These are phyloP conservation scores for Diaporthe sp. DNA, from an alignment of 2,329 filamentous ascomycete species.

Conservation along the genomic window DNA sequence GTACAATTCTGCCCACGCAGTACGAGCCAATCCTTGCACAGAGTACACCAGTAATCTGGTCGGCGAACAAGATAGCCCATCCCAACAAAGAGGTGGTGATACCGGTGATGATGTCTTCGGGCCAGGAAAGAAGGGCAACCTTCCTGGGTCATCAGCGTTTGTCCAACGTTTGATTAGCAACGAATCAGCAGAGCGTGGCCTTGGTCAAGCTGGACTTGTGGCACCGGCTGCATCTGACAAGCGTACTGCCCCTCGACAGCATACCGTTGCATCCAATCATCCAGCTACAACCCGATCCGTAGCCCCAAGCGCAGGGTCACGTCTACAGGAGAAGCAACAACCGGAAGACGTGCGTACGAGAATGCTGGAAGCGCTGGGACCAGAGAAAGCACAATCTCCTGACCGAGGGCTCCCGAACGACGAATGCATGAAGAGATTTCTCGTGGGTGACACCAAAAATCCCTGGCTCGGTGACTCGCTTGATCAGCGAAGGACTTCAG, in stretches of 20 bases:
- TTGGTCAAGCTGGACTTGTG: neutral
- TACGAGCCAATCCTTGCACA: no score
- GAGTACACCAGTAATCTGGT: neutral
- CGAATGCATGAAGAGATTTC: neutral
- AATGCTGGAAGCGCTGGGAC: constrained; percentile 17
- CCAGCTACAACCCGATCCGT: neutral
- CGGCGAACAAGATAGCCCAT: neutral
- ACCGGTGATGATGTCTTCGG: constrained; percentile 33
- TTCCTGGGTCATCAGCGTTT: neutral
- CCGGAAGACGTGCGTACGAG: neutral
- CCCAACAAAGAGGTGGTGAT: neutral
- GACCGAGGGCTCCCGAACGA: neutral
- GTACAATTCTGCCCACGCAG: neutral
- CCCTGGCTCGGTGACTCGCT: neutral
- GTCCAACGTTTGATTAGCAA: neutral
- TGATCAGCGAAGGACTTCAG: neutral
- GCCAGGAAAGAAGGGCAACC: neutral
- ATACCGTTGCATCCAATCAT: no score
- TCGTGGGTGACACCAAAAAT: neutral
- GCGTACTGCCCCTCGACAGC: neutral
- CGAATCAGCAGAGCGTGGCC: neutral
- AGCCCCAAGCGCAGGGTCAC: neutral
- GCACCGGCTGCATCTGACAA: no score
- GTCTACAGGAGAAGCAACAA: neutral
- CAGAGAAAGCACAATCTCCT: neutral